Base-by-base conservation (phyloP, 139 green algal genomes). In the Ettlia oleoabundans region DNA sequence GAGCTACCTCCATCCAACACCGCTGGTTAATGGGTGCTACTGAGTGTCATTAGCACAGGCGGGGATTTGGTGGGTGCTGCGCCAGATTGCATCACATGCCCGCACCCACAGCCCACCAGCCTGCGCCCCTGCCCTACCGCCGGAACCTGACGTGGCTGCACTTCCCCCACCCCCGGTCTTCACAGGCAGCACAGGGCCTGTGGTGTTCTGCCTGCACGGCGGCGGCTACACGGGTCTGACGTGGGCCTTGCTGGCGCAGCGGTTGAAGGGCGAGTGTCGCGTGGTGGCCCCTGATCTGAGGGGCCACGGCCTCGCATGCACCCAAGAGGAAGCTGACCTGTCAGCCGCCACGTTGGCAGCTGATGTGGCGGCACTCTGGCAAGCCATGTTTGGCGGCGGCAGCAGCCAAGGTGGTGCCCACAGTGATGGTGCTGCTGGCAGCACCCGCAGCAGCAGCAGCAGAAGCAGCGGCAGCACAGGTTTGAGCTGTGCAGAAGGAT, bases 141-240 rank as follows among this genome's bases (percentile, higher is more conserved):
- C n/a, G n/a, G n/a, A n/a, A n/a, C n/a, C n/a, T n/a, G n/a, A n/a
- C n/a, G n/a, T n/a, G n/a, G n/a, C n/a, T n/a, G n/a, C n/a, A n/a
- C n/a, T n/a, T n/a, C n/a, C n/a, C n/a, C n/a, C n/a, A n/a, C n/a
- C n/a, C n/a, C n/a, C n/a, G n/a, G n/a, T n/a, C n/a, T n/a, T n/a
- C n/a, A n/a, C 93, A 35, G 94, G 93, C 38, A 62, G 24, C 24
- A 30, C 40, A 2, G 89, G 91, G 19, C 86, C 94, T 2, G 75
- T 96, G 1, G 47, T 97, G 65, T 81, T 97, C 24, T 95, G 89
- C 76, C 63, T 97, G 63, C 95, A 98, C 84, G 95, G 95, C 19
- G 94, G 91, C 15, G 94, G 95, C 64, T 98, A 98, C 88, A 96
- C 92, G 13, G 92, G 90, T 35, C 80, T 97, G 0, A 95, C 94